phyloP scores from a whole-genome alignment of 2,329 filamentous ascomycete species.

The Dothideomycetes sp. region DNA sequence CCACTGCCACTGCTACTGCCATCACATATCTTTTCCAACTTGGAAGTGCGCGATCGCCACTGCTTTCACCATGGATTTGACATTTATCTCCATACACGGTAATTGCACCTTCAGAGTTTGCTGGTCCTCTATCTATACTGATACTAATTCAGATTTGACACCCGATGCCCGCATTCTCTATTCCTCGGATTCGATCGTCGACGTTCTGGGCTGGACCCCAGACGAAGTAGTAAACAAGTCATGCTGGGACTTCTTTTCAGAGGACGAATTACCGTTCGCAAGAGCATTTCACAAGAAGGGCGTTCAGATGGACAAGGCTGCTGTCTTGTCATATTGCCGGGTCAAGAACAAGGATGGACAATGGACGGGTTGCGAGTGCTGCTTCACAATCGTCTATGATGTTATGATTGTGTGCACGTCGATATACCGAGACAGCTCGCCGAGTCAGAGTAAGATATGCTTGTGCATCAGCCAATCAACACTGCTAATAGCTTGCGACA shows the following conservation, averaged over 20 bases:
- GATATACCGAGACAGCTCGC: constrained; percentile 59
- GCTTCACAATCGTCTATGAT: constrained; percentile 82
- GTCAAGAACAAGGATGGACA: constrained; percentile 58
- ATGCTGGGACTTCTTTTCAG: constrained; percentile 79
- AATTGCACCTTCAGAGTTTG: constrained; percentile 30
- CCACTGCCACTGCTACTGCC: too few species aligned
- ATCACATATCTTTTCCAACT: neutral
- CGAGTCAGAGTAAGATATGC: constrained; percentile 60
- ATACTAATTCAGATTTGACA: constrained; percentile 51
- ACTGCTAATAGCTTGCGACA: constrained; percentile 28
- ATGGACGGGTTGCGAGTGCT: constrained; percentile 77
- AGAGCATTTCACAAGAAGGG: constrained; percentile 63
- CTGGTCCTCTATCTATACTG: constrained; percentile 3
- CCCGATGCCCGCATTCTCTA: constrained; percentile 72
- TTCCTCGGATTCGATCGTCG: constrained; percentile 71
- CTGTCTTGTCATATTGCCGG: constrained; percentile 70
- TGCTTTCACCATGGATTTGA: constrained; percentile 32
- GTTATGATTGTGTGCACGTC: constrained; percentile 78
- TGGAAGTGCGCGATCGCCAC: too few species aligned
- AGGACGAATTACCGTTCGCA: constrained; percentile 68
- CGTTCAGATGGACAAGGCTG: constrained; percentile 71
- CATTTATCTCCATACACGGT: constrained; percentile 89
- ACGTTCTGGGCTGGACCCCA: constrained; percentile 72
- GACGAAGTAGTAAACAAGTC: constrained; percentile 67
- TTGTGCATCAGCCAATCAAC: neutral